Base-by-base conservation (phyloP, 768 basidiomycete genomes). In the Pleurotus citrinopileatus region DNA sequence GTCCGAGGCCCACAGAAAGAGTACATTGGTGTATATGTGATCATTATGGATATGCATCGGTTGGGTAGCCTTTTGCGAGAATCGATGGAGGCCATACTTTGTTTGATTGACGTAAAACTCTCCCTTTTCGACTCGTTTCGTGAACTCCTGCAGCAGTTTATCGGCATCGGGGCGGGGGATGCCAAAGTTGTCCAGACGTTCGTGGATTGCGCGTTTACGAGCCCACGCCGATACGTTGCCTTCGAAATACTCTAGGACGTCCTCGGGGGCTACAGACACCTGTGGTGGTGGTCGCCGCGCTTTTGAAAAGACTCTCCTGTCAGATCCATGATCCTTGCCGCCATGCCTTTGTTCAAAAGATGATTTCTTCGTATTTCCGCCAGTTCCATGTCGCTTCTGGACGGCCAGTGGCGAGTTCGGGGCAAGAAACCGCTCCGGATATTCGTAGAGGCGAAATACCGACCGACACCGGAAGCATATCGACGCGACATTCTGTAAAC, bases 1-100 rank as follows among this genome's bases (percentile, higher is more conserved):
- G 42, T 72, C 62, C 3, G 74, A 65, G 3, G 75, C 80, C 86
- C 85, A 88, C 28, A 70, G 64, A 60, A 77, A 84, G 57, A 88
- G 76, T 22, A 82, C 70, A 23, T 73, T 76, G 42, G 77, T 80
- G 54, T 76, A 73, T n/a, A 78, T 71, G 55, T 70, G 63, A 56
- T 84, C 82, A n/a, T 75, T 59, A n/a, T 66, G 60, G 17, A 67
- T 62, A 7, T 17, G 53, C 9, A 55, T 61, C 19, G 61, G 38
- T 9, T 59, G 53, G 23, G 73, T 64, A 9, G 71, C 44, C 8
- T 70, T 63, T 23, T 74, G 63, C 0, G 65, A 60, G 55, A 86
- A 77, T n/a, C 79, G 74, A 15, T 61, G 55, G 9, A 84, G 64
- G 12, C 68, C 60, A 23, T 79, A 79, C 36, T 63, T 70, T 4